Conservation (phyloP, 768 basidiomycete genomes). For the Lentinula boryana region DNA sequence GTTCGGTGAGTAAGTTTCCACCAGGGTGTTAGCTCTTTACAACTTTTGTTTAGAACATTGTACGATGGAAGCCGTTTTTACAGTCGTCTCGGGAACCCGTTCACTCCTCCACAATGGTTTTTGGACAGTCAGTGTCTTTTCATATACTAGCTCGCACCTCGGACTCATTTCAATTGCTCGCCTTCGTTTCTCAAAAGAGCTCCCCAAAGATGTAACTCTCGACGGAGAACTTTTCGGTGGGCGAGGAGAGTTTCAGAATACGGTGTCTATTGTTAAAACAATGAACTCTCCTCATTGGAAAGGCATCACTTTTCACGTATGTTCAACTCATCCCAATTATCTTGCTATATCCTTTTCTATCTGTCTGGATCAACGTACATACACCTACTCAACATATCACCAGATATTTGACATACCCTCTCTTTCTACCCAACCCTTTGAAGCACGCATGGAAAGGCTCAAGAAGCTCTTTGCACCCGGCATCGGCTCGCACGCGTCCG, state of each 20-base stretch:
- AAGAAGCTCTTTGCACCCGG: constrained; percentile 39
- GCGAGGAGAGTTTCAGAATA: constrained; percentile 50
- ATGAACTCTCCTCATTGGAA: constrained; percentile 53
- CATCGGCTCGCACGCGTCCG: constrained; percentile 32
- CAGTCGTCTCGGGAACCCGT: constrained; percentile 54
- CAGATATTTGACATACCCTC: constrained; percentile 60
- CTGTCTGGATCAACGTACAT: no score
- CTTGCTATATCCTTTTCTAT: no score
- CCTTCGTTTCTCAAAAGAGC: constrained; percentile 23
- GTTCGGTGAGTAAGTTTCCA: constrained; percentile 35
- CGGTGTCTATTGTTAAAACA: constrained; percentile 56
- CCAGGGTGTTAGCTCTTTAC: background rate
- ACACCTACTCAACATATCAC: background rate
- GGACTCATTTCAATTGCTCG: background rate
- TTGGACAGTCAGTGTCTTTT: constrained; percentile 38
- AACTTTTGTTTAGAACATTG: constrained; percentile 31
- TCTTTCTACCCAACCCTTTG: constrained; percentile 38
- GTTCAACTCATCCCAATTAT: constrained; percentile 1
- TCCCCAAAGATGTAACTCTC: constrained; percentile 49
- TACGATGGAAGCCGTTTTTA: constrained; percentile 48
- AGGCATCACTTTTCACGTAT: constrained; percentile 48
- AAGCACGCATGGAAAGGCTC: constrained; percentile 41
- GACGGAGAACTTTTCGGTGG: constrained; percentile 59
- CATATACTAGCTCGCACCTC: background rate
- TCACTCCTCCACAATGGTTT: constrained; percentile 53